Evolutionary conservation across 2,329 filamentous ascomycete species (phyloP), one percentile per base, ranked within the genome.

Genomic region (Cercospora zeina): DNA sequence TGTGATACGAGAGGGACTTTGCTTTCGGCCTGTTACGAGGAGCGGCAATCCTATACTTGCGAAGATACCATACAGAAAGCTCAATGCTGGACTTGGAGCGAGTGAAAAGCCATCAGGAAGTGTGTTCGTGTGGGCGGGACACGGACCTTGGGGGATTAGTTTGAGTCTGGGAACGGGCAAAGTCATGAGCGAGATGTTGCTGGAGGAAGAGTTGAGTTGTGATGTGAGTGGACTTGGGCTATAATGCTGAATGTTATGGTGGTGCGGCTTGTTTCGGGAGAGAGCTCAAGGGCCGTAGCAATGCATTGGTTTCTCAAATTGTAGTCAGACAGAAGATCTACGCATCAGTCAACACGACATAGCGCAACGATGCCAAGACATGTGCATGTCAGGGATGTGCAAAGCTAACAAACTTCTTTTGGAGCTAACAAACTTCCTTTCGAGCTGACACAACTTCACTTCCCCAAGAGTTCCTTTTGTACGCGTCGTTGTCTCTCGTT

Each of bases 111-210:
- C 80, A 0, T 78, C 79, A 0, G 86, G 87, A 1, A 89, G 89
- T 3, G 86, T 93, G 0, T 93, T 85, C 71, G 73, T 97, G 61
- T 95, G 93, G 0, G 84, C 91, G 0, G 95, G 95, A 0, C 95
- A 99, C 79, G 96, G 92, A 1, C 97, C 93, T 78, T 99, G 95
- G 95, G 93, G 95, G 0, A 96, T 97, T n/a, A 93, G 97, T 78
- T 97, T 97, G 77, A 91, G 87, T 0, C 92, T 93, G 1, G 95
- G 84, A 1, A 97, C 93, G 27, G 79, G 77, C 1, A 79, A 77
- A 65, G 63, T 78, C 65, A 71, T 82, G 59, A 92, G 37, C 86
- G 89, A 92, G 76, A 80, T 92, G 81, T 80, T 90, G 45, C 80
- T 84, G 31, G 59, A 66, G 1, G 19, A 54, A 58, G 58, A 54